A percentile compares a stretch with the other conserved stretches of the same genome.
phyloP scores from a whole-genome alignment of 768 basidiomycete genomes.

The Russula brevipes region DNA sequence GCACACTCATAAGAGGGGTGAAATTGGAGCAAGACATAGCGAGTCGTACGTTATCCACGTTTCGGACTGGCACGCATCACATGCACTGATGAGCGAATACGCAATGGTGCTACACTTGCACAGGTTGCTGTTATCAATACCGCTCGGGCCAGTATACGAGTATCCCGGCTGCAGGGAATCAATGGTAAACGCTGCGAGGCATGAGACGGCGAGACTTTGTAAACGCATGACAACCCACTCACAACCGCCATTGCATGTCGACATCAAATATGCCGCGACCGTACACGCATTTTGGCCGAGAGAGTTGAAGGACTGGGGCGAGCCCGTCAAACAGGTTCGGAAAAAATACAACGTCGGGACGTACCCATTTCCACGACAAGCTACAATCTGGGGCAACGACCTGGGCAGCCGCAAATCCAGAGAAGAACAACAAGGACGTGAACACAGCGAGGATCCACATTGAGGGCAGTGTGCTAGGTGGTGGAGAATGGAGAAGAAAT shows the following conservation, averaged over 20 bases:
- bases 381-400: constrained; percentile 8
- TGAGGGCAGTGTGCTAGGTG: no score
- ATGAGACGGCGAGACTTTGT: not conserved
- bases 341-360: not conserved
- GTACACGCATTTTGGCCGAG: constrained; percentile 12
- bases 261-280: constrained; percentile 4
- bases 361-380: constrained; percentile 4
- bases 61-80: constrained; percentile 8
- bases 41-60: not conserved
- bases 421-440: not conserved
- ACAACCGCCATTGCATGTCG: constrained; percentile 14
- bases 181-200: constrained; percentile 8
- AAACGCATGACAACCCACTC: not conserved
- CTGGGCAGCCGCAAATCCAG: not conserved
- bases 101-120: constrained; percentile 16
- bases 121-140: not conserved
- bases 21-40: no score
- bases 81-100: constrained; percentile 19
- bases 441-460: not conserved
- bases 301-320: constrained; percentile 5
- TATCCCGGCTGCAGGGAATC: not conserved
- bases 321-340: no score
- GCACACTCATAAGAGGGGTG: not conserved
- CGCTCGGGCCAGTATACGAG: not conserved
- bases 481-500: not conserved